A percentile compares a stretch with the other conserved stretches of the same genome.
Conservation (phyloP, 2,329 filamentous ascomycete genomes). For the Chrysosporium queenslandicum region DNA sequence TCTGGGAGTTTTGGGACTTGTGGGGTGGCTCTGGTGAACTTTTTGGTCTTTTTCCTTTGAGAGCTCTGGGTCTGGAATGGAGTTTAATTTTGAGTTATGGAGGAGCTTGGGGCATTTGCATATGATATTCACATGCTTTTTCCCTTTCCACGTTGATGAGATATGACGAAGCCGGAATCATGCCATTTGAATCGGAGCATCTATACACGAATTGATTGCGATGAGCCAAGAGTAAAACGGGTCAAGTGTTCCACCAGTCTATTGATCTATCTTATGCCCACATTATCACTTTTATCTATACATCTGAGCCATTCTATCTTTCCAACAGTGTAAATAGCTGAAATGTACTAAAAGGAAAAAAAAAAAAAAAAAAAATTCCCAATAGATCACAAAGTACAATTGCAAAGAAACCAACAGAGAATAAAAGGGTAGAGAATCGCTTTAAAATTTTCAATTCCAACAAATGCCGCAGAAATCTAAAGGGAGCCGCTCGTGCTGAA, state of each 20-base stretch:
- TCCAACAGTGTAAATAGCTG: not conserved
- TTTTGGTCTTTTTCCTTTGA: not conserved
- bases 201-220: too few species aligned
- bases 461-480: constrained; percentile 10
- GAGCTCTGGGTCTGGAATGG: not conserved
- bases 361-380: not conserved
- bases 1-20: not conserved
- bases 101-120: not conserved
- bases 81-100: not conserved
- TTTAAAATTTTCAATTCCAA: not conserved
- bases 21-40: not conserved
- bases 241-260: not conserved
- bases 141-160: not conserved
- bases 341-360: not conserved
- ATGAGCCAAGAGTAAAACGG: too few species aligned
- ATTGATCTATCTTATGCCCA: not conserved
- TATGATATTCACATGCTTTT: constrained; percentile 9
- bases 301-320: not conserved
- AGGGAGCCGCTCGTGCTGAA: constrained; percentile 12
- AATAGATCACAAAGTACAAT: not conserved
- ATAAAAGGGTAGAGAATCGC: not conserved
- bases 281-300: not conserved
- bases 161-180: too few species aligned
- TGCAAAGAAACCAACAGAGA: not conserved
- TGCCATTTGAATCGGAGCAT: not conserved